phyloP scores from a whole-genome alignment of 2,329 filamentous ascomycete genomes.

The Aspergillus tamarii region DNA sequence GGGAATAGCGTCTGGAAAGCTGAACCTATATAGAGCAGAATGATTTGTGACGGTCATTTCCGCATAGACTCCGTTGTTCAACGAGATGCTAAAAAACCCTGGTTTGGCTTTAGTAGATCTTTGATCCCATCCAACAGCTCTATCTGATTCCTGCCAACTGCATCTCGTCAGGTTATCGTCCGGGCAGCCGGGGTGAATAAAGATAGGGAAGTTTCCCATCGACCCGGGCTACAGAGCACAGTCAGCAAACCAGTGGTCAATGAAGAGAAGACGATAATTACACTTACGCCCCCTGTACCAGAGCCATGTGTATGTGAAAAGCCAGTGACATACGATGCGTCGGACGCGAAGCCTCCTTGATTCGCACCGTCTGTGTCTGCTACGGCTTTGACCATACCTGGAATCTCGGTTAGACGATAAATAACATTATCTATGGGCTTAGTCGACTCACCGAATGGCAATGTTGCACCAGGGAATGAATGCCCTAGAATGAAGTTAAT shows the following conservation, averaged over 20 bases:
- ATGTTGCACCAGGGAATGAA: no score
- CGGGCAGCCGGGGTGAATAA: neutral
- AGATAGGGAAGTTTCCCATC: neutral
- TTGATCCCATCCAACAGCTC: neutral
- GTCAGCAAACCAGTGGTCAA: neutral
- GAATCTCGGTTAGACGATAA: no score
- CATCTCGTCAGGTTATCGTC: neutral
- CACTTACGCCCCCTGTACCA: neutral
- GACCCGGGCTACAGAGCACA: neutral
- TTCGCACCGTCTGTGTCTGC: neutral
- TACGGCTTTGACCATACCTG: no score
- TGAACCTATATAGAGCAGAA: neutral
- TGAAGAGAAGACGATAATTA: neutral
- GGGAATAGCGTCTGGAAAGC: neutral
- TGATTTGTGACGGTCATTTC: neutral
- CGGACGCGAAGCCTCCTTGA: neutral
- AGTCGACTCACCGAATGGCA: no score
- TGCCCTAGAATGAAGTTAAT: no score
- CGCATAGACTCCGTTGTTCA: neutral
- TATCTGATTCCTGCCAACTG: neutral
- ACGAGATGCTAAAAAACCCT: neutral
- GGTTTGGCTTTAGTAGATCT: no score
- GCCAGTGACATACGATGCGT: neutral
- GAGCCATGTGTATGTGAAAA: neutral
- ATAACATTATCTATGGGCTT: no score